A percentile compares a stretch with the other conserved stretches of the same genome.
Conservation (phyloP, 495 filamentous ascomycete genomes). For the Chaetomium fimeti region DNA sequence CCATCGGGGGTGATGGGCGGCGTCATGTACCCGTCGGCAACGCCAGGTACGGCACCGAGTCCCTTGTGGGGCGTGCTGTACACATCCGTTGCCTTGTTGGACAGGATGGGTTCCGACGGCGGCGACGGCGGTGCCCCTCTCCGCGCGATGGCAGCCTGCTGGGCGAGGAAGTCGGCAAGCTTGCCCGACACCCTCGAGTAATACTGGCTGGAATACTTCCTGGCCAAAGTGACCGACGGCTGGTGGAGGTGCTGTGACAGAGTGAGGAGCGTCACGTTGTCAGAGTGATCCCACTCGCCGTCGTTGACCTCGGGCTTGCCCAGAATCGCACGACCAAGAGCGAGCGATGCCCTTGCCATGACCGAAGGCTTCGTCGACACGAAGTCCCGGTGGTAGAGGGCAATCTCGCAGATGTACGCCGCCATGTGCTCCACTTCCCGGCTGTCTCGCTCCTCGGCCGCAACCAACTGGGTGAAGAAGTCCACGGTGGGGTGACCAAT, state of each 20-base stretch:
- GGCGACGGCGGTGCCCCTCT: conserved; percentile 64
- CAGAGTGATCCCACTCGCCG: conserved; percentile 75
- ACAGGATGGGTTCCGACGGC: conserved; percentile 55
- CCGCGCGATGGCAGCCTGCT: conserved; percentile 71
- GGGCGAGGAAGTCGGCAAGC: conserved; percentile 81
- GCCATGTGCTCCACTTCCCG: conserved; percentile 92
- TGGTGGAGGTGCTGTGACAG: conserved; percentile 83
- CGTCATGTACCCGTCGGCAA: conserved; percentile 82
- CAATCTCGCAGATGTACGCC: conserved; percentile 89
- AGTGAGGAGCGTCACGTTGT: conserved; percentile 75
- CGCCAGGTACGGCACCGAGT: conserved; percentile 56
- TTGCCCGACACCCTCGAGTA: conserved; percentile 77
- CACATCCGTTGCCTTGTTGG: conserved; percentile 56
- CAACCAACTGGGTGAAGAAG: conserved; percentile 77
- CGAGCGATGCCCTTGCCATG: conserved; percentile 83
- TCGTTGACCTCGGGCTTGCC: conserved; percentile 70
- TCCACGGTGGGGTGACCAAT: conserved; percentile 96
- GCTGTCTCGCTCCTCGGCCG: conserved; percentile 68
- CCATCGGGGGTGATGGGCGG: conserved; percentile 95
- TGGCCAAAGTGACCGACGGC: conserved; percentile 78
- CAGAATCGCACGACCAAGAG: conserved; percentile 82
- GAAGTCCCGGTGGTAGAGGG: conserved; percentile 93
- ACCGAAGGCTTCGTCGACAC: conserved; percentile 85
- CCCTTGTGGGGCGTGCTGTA: conserved; percentile 86
- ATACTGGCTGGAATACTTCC: conserved; percentile 83